A percentile compares a stretch with the other conserved stretches of the same genome.
These are phyloP conservation scores for Blastobotrys terrestris DNA, from an alignment of 805 yeast genomes.

Conservation along the genomic window DNA sequence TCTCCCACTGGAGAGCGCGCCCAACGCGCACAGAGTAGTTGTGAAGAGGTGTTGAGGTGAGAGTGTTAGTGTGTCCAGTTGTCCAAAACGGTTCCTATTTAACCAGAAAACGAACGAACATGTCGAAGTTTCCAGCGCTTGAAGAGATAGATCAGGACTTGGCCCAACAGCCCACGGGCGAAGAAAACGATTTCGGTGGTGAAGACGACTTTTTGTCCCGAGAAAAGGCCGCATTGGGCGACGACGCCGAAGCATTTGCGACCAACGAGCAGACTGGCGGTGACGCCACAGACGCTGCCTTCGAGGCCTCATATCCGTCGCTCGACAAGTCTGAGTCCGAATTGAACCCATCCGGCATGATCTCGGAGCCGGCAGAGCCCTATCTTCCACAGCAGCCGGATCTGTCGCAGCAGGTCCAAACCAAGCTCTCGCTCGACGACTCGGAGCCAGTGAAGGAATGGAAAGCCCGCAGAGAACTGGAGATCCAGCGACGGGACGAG, in stretches of 20 bases:
- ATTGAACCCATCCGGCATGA: slow-evolving; percentile 15
- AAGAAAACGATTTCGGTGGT: slow-evolving; percentile 18
- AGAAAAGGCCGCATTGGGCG: slow-evolving; percentile 38
- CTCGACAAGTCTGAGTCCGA: slow-evolving; percentile 12
- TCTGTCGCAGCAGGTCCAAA: slow-evolving; percentile 4
- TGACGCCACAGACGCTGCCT: slow-evolving; percentile 4
- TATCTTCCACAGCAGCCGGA: slow-evolving; percentile 17
- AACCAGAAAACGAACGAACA: no score
- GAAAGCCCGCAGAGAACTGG: slow-evolving; percentile 75
- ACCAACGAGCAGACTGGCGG: slow-evolving; percentile 18
- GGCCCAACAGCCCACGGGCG: slow-evolving; percentile 12
- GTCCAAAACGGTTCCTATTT: no score
- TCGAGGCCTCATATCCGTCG: slow-evolving; percentile 27
- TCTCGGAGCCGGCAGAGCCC: slow-evolving; percentile 18
- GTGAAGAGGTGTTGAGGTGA: not conserved
- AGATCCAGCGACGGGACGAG: slow-evolving; percentile 73
- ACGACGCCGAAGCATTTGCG: slow-evolving; percentile 35
- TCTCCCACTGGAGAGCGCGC: no score
- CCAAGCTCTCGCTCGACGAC: slow-evolving; percentile 34
- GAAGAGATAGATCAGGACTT: slow-evolving; percentile 33
- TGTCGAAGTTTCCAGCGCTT: slow-evolving; percentile 34
- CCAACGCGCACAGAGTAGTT: not conserved
- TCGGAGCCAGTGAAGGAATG: slow-evolving; percentile 65
- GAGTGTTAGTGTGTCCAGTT: not conserved
- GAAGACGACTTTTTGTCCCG: slow-evolving; percentile 36